Conservation (phyloP, 805 yeast species). For the Metschnikowia similis region DNA sequence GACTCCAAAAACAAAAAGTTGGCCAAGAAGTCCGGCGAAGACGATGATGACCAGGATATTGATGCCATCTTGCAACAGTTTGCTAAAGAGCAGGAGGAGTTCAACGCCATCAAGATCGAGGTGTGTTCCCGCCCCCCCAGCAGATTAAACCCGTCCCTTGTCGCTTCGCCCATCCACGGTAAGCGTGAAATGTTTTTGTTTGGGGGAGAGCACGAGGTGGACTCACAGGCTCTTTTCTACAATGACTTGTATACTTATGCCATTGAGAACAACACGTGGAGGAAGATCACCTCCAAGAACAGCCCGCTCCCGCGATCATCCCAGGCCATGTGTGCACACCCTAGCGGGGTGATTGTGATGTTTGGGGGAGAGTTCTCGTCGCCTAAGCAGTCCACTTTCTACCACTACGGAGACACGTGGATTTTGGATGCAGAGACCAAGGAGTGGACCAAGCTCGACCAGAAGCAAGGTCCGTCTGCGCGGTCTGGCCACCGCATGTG, state of each 20-base stretch:
- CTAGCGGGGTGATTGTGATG: conserved; percentile 77
- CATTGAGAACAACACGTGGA: conserved; percentile 78
- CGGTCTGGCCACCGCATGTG: conserved; percentile 92
- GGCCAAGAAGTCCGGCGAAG: conserved; percentile 71
- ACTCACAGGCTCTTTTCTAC: conserved; percentile 59
- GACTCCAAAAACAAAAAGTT: conserved; percentile 69
- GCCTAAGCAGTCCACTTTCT: conserved; percentile 92
- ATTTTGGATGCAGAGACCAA: conserved; percentile 75
- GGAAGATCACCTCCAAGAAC: conserved; percentile 71
- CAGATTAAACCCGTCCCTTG: conserved; percentile 71
- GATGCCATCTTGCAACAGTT: conserved; percentile 77
- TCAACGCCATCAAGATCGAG: conserved; percentile 65
- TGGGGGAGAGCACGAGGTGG: conserved; percentile 77
- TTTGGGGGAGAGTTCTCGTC: conserved; percentile 98
- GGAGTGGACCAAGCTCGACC: conserved; percentile 87
- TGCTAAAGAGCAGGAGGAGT: conserved; percentile 74
- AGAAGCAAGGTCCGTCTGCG: conserved; percentile 71
- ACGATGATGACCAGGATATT: conserved; percentile 80
- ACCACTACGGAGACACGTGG: conserved; percentile 97
- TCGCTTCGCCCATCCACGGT: conserved; percentile 70
- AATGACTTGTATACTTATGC: conserved; percentile 76
- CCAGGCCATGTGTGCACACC: conserved; percentile 90
- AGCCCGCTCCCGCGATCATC: conserved; percentile 91
- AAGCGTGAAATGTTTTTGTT: conserved; percentile 75
- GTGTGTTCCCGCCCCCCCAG: conserved; percentile 56